Percentiles rank a stretch among this genome's conserved stretches.
These are phyloP conservation scores for Calvatia gigantea DNA, from an alignment of 768 basidiomycete species.

Conservation along the genomic window DNA sequence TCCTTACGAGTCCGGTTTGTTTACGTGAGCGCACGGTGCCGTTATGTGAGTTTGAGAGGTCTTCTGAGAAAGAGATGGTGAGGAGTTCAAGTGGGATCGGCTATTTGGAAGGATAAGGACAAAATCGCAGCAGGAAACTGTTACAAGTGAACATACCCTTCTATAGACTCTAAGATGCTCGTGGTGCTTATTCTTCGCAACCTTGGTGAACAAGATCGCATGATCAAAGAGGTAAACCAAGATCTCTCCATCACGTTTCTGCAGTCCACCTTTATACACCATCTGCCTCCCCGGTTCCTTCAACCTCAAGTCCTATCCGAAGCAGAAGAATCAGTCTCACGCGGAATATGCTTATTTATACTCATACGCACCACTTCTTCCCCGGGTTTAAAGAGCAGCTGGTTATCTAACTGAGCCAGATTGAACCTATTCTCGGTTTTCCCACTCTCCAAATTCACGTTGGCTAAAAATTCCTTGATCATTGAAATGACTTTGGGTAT, in stretches of 20 bases:
- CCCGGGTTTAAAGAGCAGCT: constrained; percentile 84
- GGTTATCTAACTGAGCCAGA: constrained; percentile 87
- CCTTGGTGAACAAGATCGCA: constrained; percentile 89
- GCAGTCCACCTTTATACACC: constrained; percentile 86
- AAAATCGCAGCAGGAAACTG: not conserved
- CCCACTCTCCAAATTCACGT: constrained; percentile 92
- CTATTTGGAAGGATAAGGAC: constrained; percentile 34
- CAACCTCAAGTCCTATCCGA: constrained; percentile 72
- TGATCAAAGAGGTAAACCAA: constrained; percentile 97
- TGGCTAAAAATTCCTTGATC: constrained; percentile 77
- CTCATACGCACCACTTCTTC: constrained; percentile 77
- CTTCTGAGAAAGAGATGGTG: constrained; percentile 75
- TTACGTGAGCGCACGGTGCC: constrained; percentile 34
- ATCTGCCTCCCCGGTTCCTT: constrained; percentile 88
- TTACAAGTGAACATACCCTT: constrained; percentile 58
- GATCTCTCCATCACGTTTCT: constrained; percentile 88
- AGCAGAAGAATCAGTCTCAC: not conserved
- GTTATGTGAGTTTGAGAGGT: constrained; percentile 27
- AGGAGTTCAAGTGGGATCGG: constrained; percentile 96
- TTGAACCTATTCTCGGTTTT: constrained; percentile 97
- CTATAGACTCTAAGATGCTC: constrained; percentile 94
- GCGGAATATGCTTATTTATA: not conserved
- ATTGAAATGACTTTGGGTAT: constrained; percentile 76
- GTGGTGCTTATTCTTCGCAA: constrained; percentile 77
- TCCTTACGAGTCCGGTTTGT: constrained; percentile 44